These are phyloP conservation scores for Fraxinus floribunda DNA, from an alignment of 305 asterid genomes.

Conservation along the genomic window DNA sequence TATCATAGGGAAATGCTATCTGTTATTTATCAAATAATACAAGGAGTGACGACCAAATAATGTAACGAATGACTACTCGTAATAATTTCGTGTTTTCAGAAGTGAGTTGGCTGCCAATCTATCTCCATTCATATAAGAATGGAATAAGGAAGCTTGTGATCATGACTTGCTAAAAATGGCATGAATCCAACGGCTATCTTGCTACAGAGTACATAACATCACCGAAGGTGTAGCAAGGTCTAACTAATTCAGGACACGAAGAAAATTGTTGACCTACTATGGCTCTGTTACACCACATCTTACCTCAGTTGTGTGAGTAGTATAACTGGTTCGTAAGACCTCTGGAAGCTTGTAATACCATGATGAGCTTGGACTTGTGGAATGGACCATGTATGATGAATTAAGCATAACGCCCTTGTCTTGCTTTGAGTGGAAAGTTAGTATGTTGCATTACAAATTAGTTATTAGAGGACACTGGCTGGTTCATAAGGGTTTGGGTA, in stretches of 20 bases:
- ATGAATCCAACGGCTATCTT: conserved; percentile 70
- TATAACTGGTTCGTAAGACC: not conserved
- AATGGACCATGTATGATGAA: not conserved
- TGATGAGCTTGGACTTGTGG: not conserved
- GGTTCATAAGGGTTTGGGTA: not conserved
- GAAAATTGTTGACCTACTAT: not conserved
- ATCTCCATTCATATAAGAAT: not conserved
- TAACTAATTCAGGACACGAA: not conserved
- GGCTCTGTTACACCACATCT: not conserved
- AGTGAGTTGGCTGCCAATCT: conserved; percentile 11
- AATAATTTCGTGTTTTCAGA: not conserved
- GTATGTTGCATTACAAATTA: not conserved
- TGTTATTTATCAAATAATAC: not conserved
- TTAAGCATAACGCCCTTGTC: not conserved
- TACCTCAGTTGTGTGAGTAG: not conserved
- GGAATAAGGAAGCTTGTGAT: conserved; percentile 13
- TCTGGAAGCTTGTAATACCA: not conserved
- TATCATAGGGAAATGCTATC: not conserved
- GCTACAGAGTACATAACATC: conserved; percentile 14
- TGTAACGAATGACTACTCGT: not conserved
- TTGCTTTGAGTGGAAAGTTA: not conserved
- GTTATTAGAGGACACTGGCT: not conserved
- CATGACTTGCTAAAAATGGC: conserved; percentile 51
- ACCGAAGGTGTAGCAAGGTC: not conserved
- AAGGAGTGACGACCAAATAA: not conserved